Percentiles rank a stretch among this genome's conserved stretches.
Conservation (phyloP, 257 asterid genomes). For the Rubia yunnanensis region DNA sequence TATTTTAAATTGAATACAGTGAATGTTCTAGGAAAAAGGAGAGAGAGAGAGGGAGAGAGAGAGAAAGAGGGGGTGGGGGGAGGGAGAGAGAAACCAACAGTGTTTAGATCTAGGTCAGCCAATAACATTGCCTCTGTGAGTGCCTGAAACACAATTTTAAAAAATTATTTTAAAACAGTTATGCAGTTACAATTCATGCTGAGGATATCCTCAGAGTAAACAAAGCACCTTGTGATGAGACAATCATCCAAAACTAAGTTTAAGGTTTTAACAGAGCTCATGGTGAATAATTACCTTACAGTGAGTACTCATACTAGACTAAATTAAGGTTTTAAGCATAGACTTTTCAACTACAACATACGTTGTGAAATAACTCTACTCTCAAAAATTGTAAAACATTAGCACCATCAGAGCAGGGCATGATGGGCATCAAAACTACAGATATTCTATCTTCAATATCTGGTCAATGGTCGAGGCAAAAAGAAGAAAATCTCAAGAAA, state of each 20-base stretch:
- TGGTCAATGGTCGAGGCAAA: neutral
- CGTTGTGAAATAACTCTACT: neutral
- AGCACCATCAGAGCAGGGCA: neutral
- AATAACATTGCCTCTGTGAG: constrained; percentile 90
- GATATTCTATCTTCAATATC: neutral
- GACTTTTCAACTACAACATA: neutral
- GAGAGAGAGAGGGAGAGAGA: neutral
- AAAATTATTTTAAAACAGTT: neutral
- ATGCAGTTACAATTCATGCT: constrained; percentile 5
- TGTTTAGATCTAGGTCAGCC: constrained; percentile 83
- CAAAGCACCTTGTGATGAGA: neutral
- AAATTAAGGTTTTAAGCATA: neutral
- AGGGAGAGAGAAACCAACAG: constrained; percentile 38
- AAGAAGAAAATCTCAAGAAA: neutral
- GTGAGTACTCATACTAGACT: neutral
- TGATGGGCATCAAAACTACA: too few relatives aligned
- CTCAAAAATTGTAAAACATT: neutral
- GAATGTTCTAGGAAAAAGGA: neutral
- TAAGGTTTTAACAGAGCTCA: neutral
- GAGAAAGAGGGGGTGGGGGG: too few relatives aligned
- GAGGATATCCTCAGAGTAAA: neutral
- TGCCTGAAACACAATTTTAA: constrained; percentile 44
- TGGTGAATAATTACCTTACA: neutral
- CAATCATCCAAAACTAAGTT: neutral
- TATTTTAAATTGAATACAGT: neutral